Evolutionary conservation across 805 yeast species (phyloP).

Genomic region (Metschnikowia chrysomelidarum): DNA sequence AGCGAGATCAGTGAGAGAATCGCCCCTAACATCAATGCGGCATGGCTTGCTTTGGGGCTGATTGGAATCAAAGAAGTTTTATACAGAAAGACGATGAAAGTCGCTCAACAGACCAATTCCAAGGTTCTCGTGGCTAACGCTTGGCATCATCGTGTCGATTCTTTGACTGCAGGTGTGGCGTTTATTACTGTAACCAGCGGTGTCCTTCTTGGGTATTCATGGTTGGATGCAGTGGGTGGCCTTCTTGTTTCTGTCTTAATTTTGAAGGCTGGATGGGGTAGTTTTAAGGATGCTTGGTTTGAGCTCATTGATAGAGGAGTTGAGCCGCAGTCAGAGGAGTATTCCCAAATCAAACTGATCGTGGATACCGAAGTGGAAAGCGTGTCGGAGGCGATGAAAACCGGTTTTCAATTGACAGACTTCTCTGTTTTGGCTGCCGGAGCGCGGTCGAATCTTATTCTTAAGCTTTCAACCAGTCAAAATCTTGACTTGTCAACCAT

Average conservation of each 20-base stretch:
- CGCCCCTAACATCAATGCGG: slow-evolving; percentile 76
- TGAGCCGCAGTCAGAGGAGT: slow-evolving; percentile 49
- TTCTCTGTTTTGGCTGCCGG: slow-evolving; percentile 55
- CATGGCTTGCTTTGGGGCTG: slow-evolving; percentile 92
- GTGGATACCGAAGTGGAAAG: slow-evolving; percentile 31
- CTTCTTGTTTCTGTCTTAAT: slow-evolving; percentile 78
- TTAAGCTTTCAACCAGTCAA: slow-evolving; percentile 27
- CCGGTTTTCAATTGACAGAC: slow-evolving; percentile 36
- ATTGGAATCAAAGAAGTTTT: slow-evolving; percentile 86
- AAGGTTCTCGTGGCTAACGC: slow-evolving; percentile 95
- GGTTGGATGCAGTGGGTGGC: slow-evolving; percentile 94
- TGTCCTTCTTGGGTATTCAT: slow-evolving; percentile 68
- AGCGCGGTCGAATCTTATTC: slow-evolving; percentile 48
- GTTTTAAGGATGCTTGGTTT: slow-evolving; percentile 63
- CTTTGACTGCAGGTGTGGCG: slow-evolving; percentile 89
- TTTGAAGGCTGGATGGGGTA: slow-evolving; percentile 78
- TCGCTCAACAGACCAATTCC: slow-evolving; percentile 76
- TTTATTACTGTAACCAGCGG: slow-evolving; percentile 85
- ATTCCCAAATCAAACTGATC: slow-evolving; percentile 38
- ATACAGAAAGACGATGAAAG: slow-evolving; percentile 74
- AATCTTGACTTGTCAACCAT: slow-evolving; percentile 18
- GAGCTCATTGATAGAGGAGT: slow-evolving; percentile 80
- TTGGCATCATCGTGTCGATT: slow-evolving; percentile 97
- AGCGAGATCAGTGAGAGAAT: slow-evolving; percentile 5
- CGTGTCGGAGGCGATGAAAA: slow-evolving; percentile 24